Percentiles rank a stretch among this genome's conserved stretches.
phyloP scores from a whole-genome alignment of 441 rosid species.

The Pelargonium cotyledonis region DNA sequence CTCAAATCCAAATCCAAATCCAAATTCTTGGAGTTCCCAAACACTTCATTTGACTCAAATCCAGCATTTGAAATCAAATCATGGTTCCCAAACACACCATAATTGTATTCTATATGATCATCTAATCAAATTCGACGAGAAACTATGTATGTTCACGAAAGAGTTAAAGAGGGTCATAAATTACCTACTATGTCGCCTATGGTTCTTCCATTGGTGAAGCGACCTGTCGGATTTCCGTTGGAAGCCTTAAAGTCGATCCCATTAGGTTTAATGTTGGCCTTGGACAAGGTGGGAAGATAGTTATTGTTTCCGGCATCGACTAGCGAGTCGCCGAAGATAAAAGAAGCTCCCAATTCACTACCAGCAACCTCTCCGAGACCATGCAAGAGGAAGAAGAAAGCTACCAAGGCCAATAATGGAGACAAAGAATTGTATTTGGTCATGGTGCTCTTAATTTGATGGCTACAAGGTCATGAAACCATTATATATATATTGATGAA shows the following conservation, averaged over 20 bases:
- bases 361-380: conserved; percentile 33
- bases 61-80: no score
- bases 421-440: conserved; percentile 11
- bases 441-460: conserved; percentile 20
- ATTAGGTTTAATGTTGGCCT: conserved; percentile 69
- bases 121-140: neutral
- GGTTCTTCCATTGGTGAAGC: conserved; percentile 86
- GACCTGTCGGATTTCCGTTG: conserved; percentile 75
- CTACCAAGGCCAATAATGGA: conserved; percentile 17
- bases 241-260: conserved; percentile 74
- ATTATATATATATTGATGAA: neutral
- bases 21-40: no score
- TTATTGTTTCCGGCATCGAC: conserved; percentile 94
- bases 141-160: neutral
- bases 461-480: neutral
- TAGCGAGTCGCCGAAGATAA: conserved; percentile 82
- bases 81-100: no score
- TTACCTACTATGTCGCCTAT: conserved; percentile 83
- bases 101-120: no score
- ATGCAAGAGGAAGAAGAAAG: conserved; percentile 20
- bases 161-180: neutral
- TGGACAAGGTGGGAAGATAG: conserved; percentile 66
- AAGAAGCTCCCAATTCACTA: conserved; percentile 53
- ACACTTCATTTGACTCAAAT: no score
- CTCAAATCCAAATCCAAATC: no score